Base-by-base conservation (phyloP, 495 filamentous ascomycete genomes). In the Melanomma pulvis-pyrius region DNA sequence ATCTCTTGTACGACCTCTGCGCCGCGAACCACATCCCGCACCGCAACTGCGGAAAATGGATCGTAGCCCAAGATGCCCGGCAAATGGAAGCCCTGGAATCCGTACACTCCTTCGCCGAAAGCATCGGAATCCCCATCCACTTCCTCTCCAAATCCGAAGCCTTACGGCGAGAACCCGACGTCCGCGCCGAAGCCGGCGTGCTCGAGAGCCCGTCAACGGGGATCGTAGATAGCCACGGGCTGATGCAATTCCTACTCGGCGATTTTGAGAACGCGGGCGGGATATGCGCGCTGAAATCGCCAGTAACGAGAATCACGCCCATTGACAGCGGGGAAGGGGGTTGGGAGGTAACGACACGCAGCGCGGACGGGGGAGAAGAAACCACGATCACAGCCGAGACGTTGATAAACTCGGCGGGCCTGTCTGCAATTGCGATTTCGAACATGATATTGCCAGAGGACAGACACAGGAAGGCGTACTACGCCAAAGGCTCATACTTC, bases 401-500 rank as follows among this genome's bases (percentile, higher is more conserved):
- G 0, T 67, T 98, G 8, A 80, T 98, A 62, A 98, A 98, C 78
- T 87, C 89, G 9, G 93, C 92, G 0, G 94, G 94, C 0, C 84
- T 96, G 19, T 84, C 81, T 48, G 91, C 94, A 11, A 88, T 90
- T 44, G 76, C 73, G 12, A 80, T 98, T 24, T 89, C 87, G 60
- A 98, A 98, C 77, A 86, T 91, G 81, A 83, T 98, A 28, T 82
- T 93, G 0, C 90, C 91, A 0, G 28, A 71, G 0, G 78, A 77
- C 4, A 78, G 84, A 0, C 86, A 87, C 54, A 75, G 79, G 17
- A 83, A 76, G 13, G 83, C 91, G 2, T 89, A 84, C 76, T 98
- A 90, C 78, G 94, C 93, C 28, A 98, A 98, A 79, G 94, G 94
- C 0, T 92, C 91, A 12, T 98, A 98, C 79, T 97, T 93, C 79